A percentile compares a stretch with the other conserved stretches of the same genome.
Conservation (phyloP, 768 basidiomycete species). For the Hygrophoropsis aurantiaca region DNA sequence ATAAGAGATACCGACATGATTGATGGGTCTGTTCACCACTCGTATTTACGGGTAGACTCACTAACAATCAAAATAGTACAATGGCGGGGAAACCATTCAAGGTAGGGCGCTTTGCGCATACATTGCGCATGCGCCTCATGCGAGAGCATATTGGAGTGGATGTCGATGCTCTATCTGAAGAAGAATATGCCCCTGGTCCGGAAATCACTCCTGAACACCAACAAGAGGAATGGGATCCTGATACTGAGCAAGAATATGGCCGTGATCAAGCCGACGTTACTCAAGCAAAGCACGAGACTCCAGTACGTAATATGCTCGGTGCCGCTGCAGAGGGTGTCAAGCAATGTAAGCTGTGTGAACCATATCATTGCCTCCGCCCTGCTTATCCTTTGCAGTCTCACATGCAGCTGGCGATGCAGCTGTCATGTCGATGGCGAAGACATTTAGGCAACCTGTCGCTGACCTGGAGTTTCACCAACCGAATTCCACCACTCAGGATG, state of each 20-base stretch:
- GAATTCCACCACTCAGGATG: constrained; percentile 22
- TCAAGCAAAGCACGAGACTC: constrained; percentile 36
- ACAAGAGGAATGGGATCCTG: constrained; percentile 72
- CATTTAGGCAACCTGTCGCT: constrained; percentile 33
- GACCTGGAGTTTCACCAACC: neutral
- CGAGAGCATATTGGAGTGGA: constrained; percentile 95
- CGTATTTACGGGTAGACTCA: neutral
- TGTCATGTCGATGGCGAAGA: constrained; percentile 33
- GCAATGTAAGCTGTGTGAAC: constrained; percentile 46
- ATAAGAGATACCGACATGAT: constrained; percentile 98
- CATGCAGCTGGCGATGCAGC: constrained; percentile 39
- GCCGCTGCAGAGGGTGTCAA: constrained; percentile 38
- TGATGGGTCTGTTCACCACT: constrained; percentile 57
- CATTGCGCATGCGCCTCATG: constrained; percentile 91
- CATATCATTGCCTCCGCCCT: neutral
- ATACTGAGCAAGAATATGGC: constrained; percentile 59
- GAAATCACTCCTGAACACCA: constrained; percentile 50
- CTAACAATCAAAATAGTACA: constrained; percentile 44
- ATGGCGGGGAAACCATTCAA: constrained; percentile 95
- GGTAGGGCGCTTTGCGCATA: constrained; percentile 97
- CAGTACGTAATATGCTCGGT: constrained; percentile 31
- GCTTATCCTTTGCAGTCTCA: constrained; percentile 34
- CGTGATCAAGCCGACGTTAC: constrained; percentile 40
- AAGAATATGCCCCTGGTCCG: constrained; percentile 59
- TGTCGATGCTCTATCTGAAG: constrained; percentile 83